A percentile compares a stretch with the other conserved stretches of the same genome.
Evolutionary conservation across 2,329 filamentous ascomycete genomes (phyloP).

Genomic region (Bipolaris zeicola): DNA sequence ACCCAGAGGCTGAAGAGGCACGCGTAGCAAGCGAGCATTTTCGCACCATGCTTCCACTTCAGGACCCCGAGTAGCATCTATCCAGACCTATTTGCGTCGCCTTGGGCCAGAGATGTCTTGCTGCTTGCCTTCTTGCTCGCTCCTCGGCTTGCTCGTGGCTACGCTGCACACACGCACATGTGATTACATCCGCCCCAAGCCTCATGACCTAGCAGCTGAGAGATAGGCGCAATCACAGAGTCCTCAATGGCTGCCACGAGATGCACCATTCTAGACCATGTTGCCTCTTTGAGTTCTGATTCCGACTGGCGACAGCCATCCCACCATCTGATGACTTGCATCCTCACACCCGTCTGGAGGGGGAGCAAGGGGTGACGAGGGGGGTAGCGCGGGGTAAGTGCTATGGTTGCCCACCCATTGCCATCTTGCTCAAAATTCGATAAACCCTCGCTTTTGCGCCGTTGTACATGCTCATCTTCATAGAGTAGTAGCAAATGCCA

Average conservation of each 20-base stretch:
- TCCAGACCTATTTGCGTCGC: slow-evolving; percentile 2
- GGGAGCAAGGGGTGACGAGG: slow-evolving; percentile 7
- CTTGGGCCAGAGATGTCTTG: neutral
- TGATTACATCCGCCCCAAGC: slow-evolving; percentile 14
- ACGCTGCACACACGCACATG: slow-evolving; percentile 11
- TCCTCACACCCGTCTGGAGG: neutral
- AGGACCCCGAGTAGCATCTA: slow-evolving; percentile 6
- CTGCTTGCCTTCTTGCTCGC: neutral
- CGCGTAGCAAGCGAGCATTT: slow-evolving; percentile 4
- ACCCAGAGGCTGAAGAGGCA: slow-evolving; percentile 6
- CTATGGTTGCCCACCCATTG: slow-evolving; percentile 21
- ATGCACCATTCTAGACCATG: neutral
- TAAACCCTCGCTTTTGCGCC: neutral
- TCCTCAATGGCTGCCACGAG: slow-evolving; percentile 10
- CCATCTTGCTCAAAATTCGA: slow-evolving; percentile 12
- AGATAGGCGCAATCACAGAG: slow-evolving; percentile 17
- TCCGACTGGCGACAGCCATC: slow-evolving; percentile 12
- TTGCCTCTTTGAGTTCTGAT: slow-evolving; percentile 3
- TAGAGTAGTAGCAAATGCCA: neutral
- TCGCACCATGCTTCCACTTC: slow-evolving; percentile 15
- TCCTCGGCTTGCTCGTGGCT: slow-evolving; percentile 4
- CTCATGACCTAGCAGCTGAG: slow-evolving; percentile 6
- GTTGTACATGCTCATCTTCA: neutral
- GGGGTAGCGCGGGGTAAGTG: slow-evolving; percentile 25
- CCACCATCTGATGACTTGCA: slow-evolving; percentile 18